phyloP scores from a whole-genome alignment of 2,329 filamentous ascomycete genomes.

The Intubia oerlemansii region DNA sequence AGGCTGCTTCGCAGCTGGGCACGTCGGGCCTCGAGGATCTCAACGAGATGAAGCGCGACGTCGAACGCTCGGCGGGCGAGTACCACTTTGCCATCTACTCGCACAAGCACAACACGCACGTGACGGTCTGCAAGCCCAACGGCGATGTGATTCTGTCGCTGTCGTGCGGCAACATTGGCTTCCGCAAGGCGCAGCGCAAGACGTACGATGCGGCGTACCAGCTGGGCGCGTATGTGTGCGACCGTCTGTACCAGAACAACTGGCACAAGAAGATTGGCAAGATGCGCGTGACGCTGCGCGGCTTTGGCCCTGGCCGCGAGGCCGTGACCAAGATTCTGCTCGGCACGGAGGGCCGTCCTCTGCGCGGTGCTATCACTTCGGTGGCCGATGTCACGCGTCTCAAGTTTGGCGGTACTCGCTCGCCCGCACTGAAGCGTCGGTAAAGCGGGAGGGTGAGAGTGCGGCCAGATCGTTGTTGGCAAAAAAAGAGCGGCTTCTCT shows the following conservation, averaged over 20 bases:
- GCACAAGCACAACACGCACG: slow-evolving; percentile 86
- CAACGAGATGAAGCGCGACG: slow-evolving; percentile 8
- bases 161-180: slow-evolving; percentile 77
- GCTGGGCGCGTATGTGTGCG: slow-evolving; percentile 62
- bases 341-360: slow-evolving; percentile 58
- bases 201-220: slow-evolving; percentile 88
- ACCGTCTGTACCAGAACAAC: slow-evolving; percentile 63
- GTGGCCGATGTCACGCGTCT: slow-evolving; percentile 74
- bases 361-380: slow-evolving; percentile 54
- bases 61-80: slow-evolving; percentile 21
- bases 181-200: slow-evolving; percentile 59
- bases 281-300: slow-evolving; percentile 63
- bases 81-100: slow-evolving; percentile 77
- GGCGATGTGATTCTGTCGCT: slow-evolving; percentile 60
- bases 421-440: slow-evolving; percentile 46
- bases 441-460: no score
- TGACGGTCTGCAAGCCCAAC: slow-evolving; percentile 72
- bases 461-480: no score
- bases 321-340: slow-evolving; percentile 78
- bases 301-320: slow-evolving; percentile 73
- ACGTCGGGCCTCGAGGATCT: no score
- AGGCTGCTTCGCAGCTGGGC: no score
- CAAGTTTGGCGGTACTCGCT: slow-evolving; percentile 91
- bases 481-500: no score
- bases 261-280: slow-evolving; percentile 53